Percentiles rank a stretch among this genome's conserved stretches.
Conservation (phyloP, 2,329 filamentous ascomycete genomes). For the Tolypocladium guangdongense region DNA sequence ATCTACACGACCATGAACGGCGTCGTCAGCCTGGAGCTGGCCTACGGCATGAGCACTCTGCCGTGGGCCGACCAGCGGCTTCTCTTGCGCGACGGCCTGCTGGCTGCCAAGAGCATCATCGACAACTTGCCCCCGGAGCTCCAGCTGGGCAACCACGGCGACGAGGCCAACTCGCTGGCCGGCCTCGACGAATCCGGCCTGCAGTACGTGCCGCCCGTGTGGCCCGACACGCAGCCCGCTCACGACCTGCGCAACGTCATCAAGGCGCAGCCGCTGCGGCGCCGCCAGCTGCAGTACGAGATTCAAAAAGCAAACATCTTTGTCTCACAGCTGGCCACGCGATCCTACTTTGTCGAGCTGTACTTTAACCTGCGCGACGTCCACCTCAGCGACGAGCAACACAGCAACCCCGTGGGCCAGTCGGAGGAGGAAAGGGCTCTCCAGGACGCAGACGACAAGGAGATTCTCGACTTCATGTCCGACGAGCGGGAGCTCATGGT, state of each 20-base stretch:
- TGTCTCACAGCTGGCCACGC: conserved; percentile 66
- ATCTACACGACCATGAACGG: conserved; percentile 74
- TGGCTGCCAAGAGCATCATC: conserved; percentile 57
- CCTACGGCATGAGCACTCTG: conserved; percentile 67
- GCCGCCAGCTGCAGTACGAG: conserved; percentile 61
- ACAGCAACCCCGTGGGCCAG: conserved; percentile 2
- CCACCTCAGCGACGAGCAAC: conserved; percentile 37
- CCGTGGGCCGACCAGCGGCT: conserved; percentile 70
- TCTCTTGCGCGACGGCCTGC: conserved; percentile 60
- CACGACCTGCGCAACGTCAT: conserved; percentile 41
- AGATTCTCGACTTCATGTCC: conserved; percentile 54
- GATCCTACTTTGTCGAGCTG: conserved; percentile 77
- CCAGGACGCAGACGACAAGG: conserved; percentile 29
- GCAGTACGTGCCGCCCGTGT: conserved; percentile 41
- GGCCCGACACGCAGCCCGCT: conserved; percentile 32
- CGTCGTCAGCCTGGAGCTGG: conserved; percentile 68
- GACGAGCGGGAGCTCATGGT: conserved; percentile 74
- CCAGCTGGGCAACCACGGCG: conserved; percentile 35
- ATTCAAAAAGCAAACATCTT: conserved; percentile 91
- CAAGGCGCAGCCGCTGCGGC: conserved; percentile 35
- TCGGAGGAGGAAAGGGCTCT: conserved; percentile 16
- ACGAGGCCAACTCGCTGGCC: conserved; percentile 25
- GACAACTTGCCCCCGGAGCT: conserved; percentile 60
- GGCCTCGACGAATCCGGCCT: conserved; percentile 33
- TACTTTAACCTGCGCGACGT: conserved; percentile 70